Base-by-base conservation (phyloP, 768 basidiomycete genomes). In the Mrakia hoshinonis region DNA sequence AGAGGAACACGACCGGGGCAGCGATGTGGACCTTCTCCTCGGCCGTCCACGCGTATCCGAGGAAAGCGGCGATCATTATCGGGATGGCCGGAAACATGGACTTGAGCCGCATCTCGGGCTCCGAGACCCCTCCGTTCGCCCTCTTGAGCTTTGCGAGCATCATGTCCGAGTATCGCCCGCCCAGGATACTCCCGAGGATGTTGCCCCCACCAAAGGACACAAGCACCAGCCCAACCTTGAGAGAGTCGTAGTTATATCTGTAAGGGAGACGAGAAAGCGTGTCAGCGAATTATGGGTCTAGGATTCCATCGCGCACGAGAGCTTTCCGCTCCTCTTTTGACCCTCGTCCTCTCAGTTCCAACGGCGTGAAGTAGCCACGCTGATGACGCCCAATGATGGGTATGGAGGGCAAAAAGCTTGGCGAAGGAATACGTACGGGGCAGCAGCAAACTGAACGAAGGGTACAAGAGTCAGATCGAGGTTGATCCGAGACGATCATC, bases 41-140 rank as follows among this genome's bases (percentile, higher is more conserved):
- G 61, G 83, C 85, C 6, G 87, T 82, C 92, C 91, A 94, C 4
- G 85, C 92, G 76, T 89, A 90, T 0, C 83, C 86, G 47, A 89
- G 73, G 46, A 88, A 83, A 18, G 83, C 83, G 0, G 83, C 83
- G 9, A 92, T 87, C 63, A 85, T 80, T 69, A 88, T 74, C 18
- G 85, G 76, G 78, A 90, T 83, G 13, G 85, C 86, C 20, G 73
- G 48, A 24, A 63, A 68, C 39, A 67, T 58, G 20, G 67, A 26
- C 24, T 43, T 63, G 9, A 55, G 48, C 6, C 55, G 48, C 54
- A 62, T 68, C 63, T 92, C 91, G 1, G 91, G 86, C 70, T 84
- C 82, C 65, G 81, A 79, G 22, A 79, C 75, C 2, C 84, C 86
- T 3, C 81, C 82, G 69, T 84, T 84, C 55, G 77, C 73, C 72